Evolutionary conservation across 1,284 basidiomycete genomes (phyloP), one percentile per base, ranked within the genome.

Genomic region (Trichosporon sp.): DNA sequence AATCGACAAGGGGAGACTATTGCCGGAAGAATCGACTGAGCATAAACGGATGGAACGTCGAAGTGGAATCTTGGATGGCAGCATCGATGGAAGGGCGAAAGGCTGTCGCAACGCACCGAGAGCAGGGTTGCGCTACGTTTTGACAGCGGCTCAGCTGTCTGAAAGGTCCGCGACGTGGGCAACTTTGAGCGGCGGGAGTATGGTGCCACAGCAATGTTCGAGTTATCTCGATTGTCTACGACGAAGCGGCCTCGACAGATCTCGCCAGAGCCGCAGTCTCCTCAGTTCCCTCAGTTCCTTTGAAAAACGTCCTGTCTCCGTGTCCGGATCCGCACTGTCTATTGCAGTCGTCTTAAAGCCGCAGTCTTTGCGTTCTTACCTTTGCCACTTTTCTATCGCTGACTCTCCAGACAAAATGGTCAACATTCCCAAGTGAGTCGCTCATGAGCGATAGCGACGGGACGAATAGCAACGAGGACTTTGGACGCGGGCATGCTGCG

Each of bases 391-490:
- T 36, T 14, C 36, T 36, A 8, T 34, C 14, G 33, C 36, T 58
- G 33, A 36, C 29, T 11, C 10, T 52, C 10, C 49, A 54, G 49
- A 54, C 49, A 54, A 34, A 29, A 62, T 56, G 61, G 61, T 62
- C 61, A 62, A 62, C 61, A 62, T 62, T 46, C 61, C 61, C 32
- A 62, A 62, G 61, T 62, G 56, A 56, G 61, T 62, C 46, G 44
- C n/a, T n/a, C n/a, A n/a, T n/a, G n/a, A n/a, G n/a, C 33, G 56
- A 36, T 5, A 11, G 19, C 21, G 13, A 16, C 29, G 56, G 7
- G 5, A 57, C 21, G 21, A 57, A 7, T 2, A 21, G n/a, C n/a
- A n/a, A n/a, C n/a, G n/a, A n/a, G n/a, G n/a, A n/a, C n/a, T n/a
- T n/a, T n/a, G n/a, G n/a, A n/a, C n/a, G n/a, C n/a, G n/a, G n/a